Conservation (phyloP, 371 early-diverging fungal genomes). For the Haplosporangium sp. region DNA sequence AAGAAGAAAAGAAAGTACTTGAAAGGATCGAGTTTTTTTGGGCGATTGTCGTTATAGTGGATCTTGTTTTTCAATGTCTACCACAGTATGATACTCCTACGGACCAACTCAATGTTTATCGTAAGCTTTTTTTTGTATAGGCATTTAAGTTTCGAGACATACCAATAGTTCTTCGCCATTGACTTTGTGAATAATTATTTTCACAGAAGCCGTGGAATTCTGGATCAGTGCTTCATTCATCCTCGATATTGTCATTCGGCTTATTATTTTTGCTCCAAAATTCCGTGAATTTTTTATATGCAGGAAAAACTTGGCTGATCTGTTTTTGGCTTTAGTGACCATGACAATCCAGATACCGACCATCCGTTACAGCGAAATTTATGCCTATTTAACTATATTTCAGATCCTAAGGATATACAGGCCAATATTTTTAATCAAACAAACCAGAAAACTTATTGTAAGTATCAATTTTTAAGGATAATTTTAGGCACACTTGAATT, state of each 20-base stretch:
- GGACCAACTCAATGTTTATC: slow-evolving; percentile 41
- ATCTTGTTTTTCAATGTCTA: slow-evolving; percentile 67
- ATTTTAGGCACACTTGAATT: no score
- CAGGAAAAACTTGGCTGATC: slow-evolving; percentile 63
- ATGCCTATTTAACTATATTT: slow-evolving; percentile 73
- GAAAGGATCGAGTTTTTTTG: slow-evolving; percentile 61
- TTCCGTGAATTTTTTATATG: slow-evolving; percentile 61
- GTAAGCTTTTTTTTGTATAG: slow-evolving; percentile 13
- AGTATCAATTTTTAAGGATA: slow-evolving; percentile 3
- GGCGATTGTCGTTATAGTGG: slow-evolving; percentile 62
- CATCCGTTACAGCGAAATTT: slow-evolving; percentile 58
- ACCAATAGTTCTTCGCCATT: not conserved
- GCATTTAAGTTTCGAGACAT: no score
- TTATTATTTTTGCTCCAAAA: slow-evolving; percentile 54
- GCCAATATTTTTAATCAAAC: slow-evolving; percentile 67
- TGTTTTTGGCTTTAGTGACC: slow-evolving; percentile 64
- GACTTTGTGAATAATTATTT: not conserved
- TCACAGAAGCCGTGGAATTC: slow-evolving; percentile 60
- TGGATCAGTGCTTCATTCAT: slow-evolving; percentile 67
- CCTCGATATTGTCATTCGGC: slow-evolving; percentile 65
- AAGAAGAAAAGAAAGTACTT: slow-evolving; percentile 17
- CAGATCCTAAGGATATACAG: slow-evolving; percentile 73
- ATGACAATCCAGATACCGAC: slow-evolving; percentile 66
- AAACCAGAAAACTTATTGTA: slow-evolving; percentile 67
- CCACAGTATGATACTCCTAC: slow-evolving; percentile 60